Percentiles rank a stretch among this genome's conserved stretches.
These are phyloP conservation scores for Ophiostoma novo-ulmi DNA, from an alignment of 2,329 filamentous ascomycete species.

Conservation along the genomic window DNA sequence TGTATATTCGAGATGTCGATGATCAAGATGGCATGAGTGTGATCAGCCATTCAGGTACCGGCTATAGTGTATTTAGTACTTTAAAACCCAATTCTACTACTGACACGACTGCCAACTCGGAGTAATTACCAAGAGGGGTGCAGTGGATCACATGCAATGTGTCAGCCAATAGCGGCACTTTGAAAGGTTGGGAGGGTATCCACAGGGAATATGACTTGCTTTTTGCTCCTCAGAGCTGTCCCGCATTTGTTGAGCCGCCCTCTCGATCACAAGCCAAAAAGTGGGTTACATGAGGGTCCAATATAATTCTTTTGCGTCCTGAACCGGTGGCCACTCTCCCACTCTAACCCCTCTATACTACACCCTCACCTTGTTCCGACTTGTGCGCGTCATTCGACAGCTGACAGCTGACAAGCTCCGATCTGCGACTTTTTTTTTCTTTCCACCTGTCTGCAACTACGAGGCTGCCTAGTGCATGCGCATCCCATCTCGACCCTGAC, in stretches of 20 bases:
- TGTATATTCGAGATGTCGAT: too few species aligned
- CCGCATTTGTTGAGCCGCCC: conserved; percentile 14
- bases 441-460: not conserved
- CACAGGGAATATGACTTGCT: not conserved
- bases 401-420: not conserved
- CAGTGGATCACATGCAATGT: not conserved
- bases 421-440: not conserved
- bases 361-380: not conserved
- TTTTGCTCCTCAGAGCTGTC: not conserved
- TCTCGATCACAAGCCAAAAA: conserved; percentile 16
- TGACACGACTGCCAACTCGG: not conserved
- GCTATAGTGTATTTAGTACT: too few species aligned
- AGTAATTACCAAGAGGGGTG: too few species aligned
- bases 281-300: not conserved
- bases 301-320: not conserved
- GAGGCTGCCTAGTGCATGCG: not conserved
- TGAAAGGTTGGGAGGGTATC: conserved; percentile 12
- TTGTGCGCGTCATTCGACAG: not conserved
- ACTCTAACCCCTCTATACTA: not conserved
- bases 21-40: too few species aligned
- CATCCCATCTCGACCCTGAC: not conserved
- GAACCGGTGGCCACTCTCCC: not conserved
- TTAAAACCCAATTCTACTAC: not conserved
- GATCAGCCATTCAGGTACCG: too few species aligned
- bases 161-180: not conserved